Percentiles rank a stretch among this genome's conserved stretches.
These are phyloP conservation scores for Metrosideros polymorpha DNA, from an alignment of 441 rosid genomes.

Conservation along the genomic window DNA sequence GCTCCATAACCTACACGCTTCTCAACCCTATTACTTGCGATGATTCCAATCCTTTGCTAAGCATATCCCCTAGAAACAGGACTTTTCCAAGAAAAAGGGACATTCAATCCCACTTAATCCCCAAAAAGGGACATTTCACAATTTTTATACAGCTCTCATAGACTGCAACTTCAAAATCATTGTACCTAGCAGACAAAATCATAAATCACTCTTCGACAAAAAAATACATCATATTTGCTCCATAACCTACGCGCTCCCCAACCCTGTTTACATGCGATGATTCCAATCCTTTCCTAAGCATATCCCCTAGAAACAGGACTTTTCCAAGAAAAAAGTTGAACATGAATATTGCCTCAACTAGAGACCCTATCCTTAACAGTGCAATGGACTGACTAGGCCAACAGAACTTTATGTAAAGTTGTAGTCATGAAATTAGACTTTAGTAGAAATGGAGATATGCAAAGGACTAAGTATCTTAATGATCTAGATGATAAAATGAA, in stretches of 20 bases:
- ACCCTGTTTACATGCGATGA: background rate
- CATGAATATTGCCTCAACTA: background rate
- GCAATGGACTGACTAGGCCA: background rate
- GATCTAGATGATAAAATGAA: background rate
- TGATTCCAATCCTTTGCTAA: no score
- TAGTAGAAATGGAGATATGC: background rate
- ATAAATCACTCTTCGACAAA: background rate
- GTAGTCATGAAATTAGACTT: background rate
- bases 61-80: no score
- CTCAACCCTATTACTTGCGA: no score
- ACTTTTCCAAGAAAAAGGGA: no score
- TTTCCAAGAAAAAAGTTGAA: background rate
- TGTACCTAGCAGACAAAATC: background rate
- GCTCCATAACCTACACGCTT: no score
- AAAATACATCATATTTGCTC: background rate
- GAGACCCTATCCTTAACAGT: background rate
- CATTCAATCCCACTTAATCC: background rate
- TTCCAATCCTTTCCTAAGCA: background rate
- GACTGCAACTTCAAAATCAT: background rate
- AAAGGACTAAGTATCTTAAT: background rate
- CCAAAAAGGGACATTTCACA: background rate
- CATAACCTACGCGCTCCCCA: background rate
- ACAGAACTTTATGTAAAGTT: background rate
- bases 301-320: background rate
- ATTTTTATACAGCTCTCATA: background rate